Base-by-base conservation (phyloP, 192 early-diverging fungal genomes). In the Phlyctochytrium arcticum region DNA sequence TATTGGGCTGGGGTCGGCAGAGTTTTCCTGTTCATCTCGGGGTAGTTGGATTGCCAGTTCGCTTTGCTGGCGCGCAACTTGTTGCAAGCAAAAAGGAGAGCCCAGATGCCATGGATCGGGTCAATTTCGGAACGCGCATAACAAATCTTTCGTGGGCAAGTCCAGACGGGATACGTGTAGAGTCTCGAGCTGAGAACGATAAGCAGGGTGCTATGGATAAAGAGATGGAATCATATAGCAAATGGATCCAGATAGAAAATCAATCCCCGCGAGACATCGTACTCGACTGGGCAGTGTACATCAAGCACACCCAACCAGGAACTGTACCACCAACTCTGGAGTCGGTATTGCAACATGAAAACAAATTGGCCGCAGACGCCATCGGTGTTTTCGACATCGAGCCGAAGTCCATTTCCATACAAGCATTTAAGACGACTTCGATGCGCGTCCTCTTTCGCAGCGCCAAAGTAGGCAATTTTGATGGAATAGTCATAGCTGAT, bases 71-170 rank as follows among this genome's bases (percentile, higher is more conserved):
- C 3, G 67, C 77, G 1, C 80, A 82, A 36, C 50, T 82, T 51
- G 65, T 76, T 39, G 57, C 69, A 8, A 60, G 56, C 10, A 57
- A 63, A 23, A 47, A 67, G 24, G 47, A 60, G 7, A 29, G 39
- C 2, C 17, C 30, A 2, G 62, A 66, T 35, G 29, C 54, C 15
- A 53, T 81, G 12, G 71, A 73, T 15, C 47, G 69, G 7, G 70
- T 81, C 44, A 81, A 81, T 48, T 81, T 81, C 69, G 80, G 80
- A 21, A 72, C 73, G 5, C 48, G 72, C n/a, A 57, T 76, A 24
- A 68, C 62, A n/a, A 74, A 74, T 36, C 63, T 63, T 4, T 54
- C 60, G 21, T 68, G 57, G 57, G 58, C 32, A n/a, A 60, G 67
- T 27, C 26, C 39, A 6, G 49, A 68, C 30, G 67, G 67, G 10